These are phyloP conservation scores for Clonostachys sp. DNA, from an alignment of 2,329 filamentous ascomycete species.

Conservation along the genomic window DNA sequence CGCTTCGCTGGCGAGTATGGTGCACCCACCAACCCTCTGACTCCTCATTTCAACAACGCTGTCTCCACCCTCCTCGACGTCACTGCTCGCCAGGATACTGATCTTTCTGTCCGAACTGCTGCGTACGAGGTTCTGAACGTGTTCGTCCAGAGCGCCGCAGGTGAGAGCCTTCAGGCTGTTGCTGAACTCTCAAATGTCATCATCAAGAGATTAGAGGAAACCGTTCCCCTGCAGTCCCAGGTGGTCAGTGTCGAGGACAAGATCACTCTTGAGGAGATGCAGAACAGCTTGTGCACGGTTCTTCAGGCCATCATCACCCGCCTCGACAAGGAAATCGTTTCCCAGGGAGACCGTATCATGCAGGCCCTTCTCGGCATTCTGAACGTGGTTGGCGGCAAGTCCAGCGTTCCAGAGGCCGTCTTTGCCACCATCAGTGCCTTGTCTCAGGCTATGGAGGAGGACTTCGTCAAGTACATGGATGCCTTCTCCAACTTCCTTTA, in stretches of 20 bases:
- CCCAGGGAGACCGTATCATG: slow-evolving; percentile 94
- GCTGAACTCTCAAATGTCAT: slow-evolving; percentile 82
- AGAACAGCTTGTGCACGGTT: slow-evolving; percentile 90
- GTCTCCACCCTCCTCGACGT: slow-evolving; percentile 80
- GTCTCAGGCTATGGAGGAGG: slow-evolving; percentile 84
- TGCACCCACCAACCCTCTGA: slow-evolving; percentile 73
- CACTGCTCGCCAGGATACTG: slow-evolving; percentile 76
- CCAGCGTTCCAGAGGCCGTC: slow-evolving; percentile 87
- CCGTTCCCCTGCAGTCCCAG: slow-evolving; percentile 82
- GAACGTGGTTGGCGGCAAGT: slow-evolving; percentile 73
- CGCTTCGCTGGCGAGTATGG: slow-evolving; percentile 86
- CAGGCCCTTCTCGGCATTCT: slow-evolving; percentile 79
- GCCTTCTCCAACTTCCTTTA: slow-evolving; percentile 89
- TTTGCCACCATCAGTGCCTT: slow-evolving; percentile 92
- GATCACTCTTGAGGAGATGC: slow-evolving; percentile 94
- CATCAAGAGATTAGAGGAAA: slow-evolving; percentile 86
- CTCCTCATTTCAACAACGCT: slow-evolving; percentile 89
- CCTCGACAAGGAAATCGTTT: slow-evolving; percentile 84
- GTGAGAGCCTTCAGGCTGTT: slow-evolving; percentile 77
- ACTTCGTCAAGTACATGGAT: slow-evolving; percentile 97
- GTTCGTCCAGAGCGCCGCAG: slow-evolving; percentile 86
- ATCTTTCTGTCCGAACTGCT: slow-evolving; percentile 87
- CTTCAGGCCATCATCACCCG: slow-evolving; percentile 87
- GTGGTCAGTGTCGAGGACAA: slow-evolving; percentile 96
- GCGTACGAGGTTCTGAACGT: slow-evolving; percentile 96